Conservation (phyloP, 75 land plant genomes). For the Selaginella tamariscina region DNA sequence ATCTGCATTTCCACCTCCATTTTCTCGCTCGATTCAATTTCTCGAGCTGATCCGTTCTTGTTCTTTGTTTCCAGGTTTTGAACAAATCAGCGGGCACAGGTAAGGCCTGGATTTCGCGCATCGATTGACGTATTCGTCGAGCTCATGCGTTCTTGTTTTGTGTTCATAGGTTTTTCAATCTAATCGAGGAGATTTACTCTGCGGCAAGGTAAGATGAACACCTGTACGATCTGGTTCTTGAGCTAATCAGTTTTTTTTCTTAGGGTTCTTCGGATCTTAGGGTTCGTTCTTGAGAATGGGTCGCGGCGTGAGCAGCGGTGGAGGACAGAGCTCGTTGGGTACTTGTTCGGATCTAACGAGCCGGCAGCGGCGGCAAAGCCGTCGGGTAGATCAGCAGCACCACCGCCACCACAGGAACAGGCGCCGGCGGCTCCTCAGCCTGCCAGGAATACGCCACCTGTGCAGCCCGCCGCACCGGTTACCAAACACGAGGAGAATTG, state of each 20-base stretch:
- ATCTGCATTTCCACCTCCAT: too few relatives aligned
- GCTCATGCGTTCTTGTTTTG: too few relatives aligned
- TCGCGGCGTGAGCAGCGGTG: slow-evolving; percentile 73
- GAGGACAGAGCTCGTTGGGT: slow-evolving; percentile 78
- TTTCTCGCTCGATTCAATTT: too few relatives aligned
- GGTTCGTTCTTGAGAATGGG: slow-evolving; percentile 27
- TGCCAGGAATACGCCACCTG: neutral
- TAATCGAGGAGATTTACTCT: too few relatives aligned
- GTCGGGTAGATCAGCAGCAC: neutral
- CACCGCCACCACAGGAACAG: neutral
- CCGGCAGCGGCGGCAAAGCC: slow-evolving; percentile 10
- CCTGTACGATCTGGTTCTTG: neutral
- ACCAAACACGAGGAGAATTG: slow-evolving; percentile 15
- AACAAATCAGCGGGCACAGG: too few relatives aligned
- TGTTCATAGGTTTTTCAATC: too few relatives aligned
- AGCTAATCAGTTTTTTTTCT: neutral
- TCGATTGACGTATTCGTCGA: too few relatives aligned
- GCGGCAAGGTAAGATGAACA: neutral
- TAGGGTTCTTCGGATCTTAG: neutral
- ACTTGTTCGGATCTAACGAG: slow-evolving; percentile 52
- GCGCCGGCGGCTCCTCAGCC: slow-evolving; percentile 1
- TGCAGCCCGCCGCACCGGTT: slow-evolving; percentile 8
- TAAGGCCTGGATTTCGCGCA: too few relatives aligned
- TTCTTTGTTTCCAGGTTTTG: too few relatives aligned
- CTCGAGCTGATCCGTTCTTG: too few relatives aligned